phyloP scores from a whole-genome alignment of 2,329 filamentous ascomycete species.

The Ophiognomonia clavigignenti-juglandacearum region DNA sequence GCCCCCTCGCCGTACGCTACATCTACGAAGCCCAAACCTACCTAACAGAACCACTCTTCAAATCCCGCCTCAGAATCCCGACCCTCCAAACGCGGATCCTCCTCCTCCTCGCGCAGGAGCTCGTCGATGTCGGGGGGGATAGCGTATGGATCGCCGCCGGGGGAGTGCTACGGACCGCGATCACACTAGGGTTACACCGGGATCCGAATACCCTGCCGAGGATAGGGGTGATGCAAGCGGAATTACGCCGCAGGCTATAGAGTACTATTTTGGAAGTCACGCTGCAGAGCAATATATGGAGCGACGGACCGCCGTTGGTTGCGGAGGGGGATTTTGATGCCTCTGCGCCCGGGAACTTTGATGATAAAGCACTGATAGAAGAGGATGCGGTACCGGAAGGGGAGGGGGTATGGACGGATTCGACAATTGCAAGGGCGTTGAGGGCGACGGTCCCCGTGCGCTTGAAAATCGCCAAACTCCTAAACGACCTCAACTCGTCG shows the following conservation, averaged over 20 bases:
- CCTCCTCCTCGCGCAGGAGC: slow-evolving; percentile 43
- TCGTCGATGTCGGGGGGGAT: slow-evolving; percentile 43
- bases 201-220: neutral
- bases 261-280: neutral
- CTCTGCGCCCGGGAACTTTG: neutral
- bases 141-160: slow-evolving; percentile 49
- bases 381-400: too few species aligned
- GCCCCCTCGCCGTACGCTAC: slow-evolving; percentile 41
- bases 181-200: slow-evolving; percentile 22
- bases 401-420: neutral
- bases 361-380: neutral
- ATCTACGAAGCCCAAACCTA: slow-evolving; percentile 48
- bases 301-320: neutral
- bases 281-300: neutral
- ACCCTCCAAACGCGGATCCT: slow-evolving; percentile 50
- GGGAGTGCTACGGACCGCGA: slow-evolving; percentile 44
- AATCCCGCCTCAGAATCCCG: slow-evolving; percentile 42
- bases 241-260: neutral
- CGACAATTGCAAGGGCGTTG: neutral
- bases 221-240: neutral
- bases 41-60: slow-evolving; percentile 42
- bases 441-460: neutral
- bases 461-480: neutral
- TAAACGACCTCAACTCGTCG: neutral
- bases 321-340: neutral